Evolutionary conservation across 2,329 filamentous ascomycete species (phyloP).

Genomic region (Aspergillus oerlinghausenensis): DNA sequence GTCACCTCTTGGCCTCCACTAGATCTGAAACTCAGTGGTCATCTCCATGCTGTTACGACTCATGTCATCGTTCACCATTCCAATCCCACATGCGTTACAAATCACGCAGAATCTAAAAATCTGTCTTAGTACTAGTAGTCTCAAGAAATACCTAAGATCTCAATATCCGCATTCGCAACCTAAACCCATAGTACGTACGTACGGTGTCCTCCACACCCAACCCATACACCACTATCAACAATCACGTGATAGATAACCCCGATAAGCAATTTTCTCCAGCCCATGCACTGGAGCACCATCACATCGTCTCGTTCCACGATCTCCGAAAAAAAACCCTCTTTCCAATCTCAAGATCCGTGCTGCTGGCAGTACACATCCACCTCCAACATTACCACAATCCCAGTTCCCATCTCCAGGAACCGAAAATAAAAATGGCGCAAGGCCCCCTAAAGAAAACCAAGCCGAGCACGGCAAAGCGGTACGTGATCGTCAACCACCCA

Average conservation of each 20-base stretch:
- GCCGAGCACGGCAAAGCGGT: constrained; percentile 35
- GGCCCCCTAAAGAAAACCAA: constrained; percentile 43
- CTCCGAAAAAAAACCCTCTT: not conserved
- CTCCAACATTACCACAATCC: too few relatives aligned
- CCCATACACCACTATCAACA: not conserved
- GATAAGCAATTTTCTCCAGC: constrained; percentile 15
- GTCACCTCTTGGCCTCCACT: not conserved
- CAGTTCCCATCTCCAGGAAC: not conserved
- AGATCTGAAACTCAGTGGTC: not conserved
- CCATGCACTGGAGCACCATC: not conserved
- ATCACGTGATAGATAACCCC: constrained; percentile 16
- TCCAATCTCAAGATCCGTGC: not conserved
- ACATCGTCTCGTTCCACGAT: not conserved
- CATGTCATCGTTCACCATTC: too few relatives aligned
- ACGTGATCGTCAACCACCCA: constrained; percentile 7
- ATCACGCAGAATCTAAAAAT: too few relatives aligned
- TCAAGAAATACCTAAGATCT: too few relatives aligned
- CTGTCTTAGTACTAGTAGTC: too few relatives aligned
- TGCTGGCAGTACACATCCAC: constrained; percentile 11
- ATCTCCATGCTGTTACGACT: too few relatives aligned
- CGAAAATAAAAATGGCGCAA: constrained; percentile 13
- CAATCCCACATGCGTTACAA: too few relatives aligned
- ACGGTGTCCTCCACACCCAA: too few relatives aligned
- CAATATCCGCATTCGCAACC: too few relatives aligned
- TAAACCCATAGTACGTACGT: too few relatives aligned